Conservation (phyloP, 1,284 basidiomycete species). For the Boletus albobrunnescens region DNA sequence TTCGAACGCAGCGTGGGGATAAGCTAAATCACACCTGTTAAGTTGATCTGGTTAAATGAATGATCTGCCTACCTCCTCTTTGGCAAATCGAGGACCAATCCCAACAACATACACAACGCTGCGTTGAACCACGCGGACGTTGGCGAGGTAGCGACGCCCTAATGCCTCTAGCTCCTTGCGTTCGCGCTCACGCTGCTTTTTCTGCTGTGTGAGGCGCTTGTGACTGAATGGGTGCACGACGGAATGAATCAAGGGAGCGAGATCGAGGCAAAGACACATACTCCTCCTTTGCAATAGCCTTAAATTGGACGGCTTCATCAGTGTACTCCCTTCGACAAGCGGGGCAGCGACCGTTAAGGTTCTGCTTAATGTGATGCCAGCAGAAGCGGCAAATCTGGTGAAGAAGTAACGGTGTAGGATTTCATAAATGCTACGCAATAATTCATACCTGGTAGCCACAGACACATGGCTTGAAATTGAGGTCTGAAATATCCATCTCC, state of each 20-base stretch:
- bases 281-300: slow-evolving; percentile 95
- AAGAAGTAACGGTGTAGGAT: slow-evolving; percentile 13
- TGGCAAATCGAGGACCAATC: slow-evolving; percentile 83
- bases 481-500: slow-evolving; percentile 98
- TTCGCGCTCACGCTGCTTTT: slow-evolving; percentile 93
- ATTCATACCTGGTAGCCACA: slow-evolving; percentile 91
- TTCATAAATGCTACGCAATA: slow-evolving; percentile 17
- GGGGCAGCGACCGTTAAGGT: slow-evolving; percentile 94
- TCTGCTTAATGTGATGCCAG: slow-evolving; percentile 97
- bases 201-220: slow-evolving; percentile 92
- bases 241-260: slow-evolving; percentile 4
- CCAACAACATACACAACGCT: slow-evolving; percentile 97
- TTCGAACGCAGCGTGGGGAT: slow-evolving; percentile 91
- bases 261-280: slow-evolving; percentile 42
- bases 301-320: slow-evolving; percentile 92
- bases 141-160: slow-evolving; percentile 84
- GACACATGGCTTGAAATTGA: slow-evolving; percentile 98
- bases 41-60: slow-evolving; percentile 2
- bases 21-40: slow-evolving; percentile 50
- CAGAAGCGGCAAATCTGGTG: slow-evolving; percentile 96
- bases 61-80: slow-evolving; percentile 79
- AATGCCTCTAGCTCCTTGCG: slow-evolving; percentile 92
- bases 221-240: slow-evolving; percentile 46
- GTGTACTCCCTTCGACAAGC: slow-evolving; percentile 94
- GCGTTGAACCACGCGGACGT: slow-evolving; percentile 94